Evolutionary conservation across 2,329 filamentous ascomycete genomes (phyloP).

Genomic region (Colletotrichum lindemuthianum): DNA sequence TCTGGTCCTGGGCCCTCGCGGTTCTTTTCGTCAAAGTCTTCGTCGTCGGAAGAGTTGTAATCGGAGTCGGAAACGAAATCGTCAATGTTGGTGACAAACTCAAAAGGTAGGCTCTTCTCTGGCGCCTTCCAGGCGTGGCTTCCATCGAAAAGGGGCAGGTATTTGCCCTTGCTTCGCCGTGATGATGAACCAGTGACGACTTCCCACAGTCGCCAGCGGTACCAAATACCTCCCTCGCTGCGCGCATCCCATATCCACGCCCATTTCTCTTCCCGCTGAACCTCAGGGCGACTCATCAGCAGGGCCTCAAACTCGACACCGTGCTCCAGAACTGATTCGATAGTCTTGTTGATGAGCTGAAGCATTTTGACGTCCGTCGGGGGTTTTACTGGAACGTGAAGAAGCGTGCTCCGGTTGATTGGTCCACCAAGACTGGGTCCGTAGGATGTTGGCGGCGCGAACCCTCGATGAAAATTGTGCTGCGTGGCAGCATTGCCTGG

Average conservation of each 20-base stretch:
- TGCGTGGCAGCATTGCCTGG: slow-evolving; percentile 51
- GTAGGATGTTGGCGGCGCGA: slow-evolving; percentile 82
- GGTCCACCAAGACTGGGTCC: slow-evolving; percentile 50
- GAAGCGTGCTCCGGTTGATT: slow-evolving; percentile 57
- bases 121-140: slow-evolving; percentile 82
- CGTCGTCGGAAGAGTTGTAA: slow-evolving; percentile 88
- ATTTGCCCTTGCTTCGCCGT: slow-evolving; percentile 59
- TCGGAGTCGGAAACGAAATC: slow-evolving; percentile 86
- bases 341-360: slow-evolving; percentile 85
- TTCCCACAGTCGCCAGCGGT: slow-evolving; percentile 92
- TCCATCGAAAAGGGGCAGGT: slow-evolving; percentile 77
- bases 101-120: slow-evolving; percentile 77
- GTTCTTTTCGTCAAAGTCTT: slow-evolving; percentile 73
- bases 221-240: slow-evolving; percentile 85
- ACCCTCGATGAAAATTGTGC: slow-evolving; percentile 65
- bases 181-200: slow-evolving; percentile 74
- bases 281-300: slow-evolving; percentile 85
- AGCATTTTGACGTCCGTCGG: slow-evolving; percentile 83
- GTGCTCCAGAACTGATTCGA: slow-evolving; percentile 81
- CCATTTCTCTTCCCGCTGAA: slow-evolving; percentile 90
- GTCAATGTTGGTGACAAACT: slow-evolving; percentile 79
- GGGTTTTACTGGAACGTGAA: slow-evolving; percentile 77
- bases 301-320: slow-evolving; percentile 91
- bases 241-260: slow-evolving; percentile 92
- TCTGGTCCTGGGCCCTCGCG: slow-evolving; percentile 58